These are phyloP conservation scores for Fragaria iinumae DNA, from an alignment of 306 rosid species.

Conservation along the genomic window DNA sequence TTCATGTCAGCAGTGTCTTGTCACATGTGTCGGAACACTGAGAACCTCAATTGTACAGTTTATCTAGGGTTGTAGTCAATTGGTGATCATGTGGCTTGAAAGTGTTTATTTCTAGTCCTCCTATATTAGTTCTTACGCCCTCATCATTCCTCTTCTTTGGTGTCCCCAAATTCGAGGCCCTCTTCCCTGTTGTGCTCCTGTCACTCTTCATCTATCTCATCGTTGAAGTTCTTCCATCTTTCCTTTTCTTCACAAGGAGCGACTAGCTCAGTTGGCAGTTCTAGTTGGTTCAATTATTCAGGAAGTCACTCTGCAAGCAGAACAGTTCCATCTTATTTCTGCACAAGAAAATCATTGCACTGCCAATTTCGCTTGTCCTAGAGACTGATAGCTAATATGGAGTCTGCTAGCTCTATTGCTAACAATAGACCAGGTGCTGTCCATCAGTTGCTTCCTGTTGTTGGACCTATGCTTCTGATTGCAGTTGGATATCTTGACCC, in stretches of 20 bases:
- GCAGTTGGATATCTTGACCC: conserved; percentile 90
- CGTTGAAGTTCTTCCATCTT: not conserved
- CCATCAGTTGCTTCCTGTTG: conserved; percentile 55
- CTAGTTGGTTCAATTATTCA: conserved; percentile 5
- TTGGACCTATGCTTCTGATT: conserved; percentile 68
- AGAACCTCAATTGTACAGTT: conserved; percentile 20
- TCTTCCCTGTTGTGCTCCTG: not conserved
- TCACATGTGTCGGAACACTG: conserved; percentile 20
- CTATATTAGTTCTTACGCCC: not conserved
- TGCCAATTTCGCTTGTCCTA: conserved; percentile 28
- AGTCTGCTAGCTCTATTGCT: conserved; percentile 31
- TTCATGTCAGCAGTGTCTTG: conserved; percentile 1
- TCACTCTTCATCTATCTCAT: not conserved
- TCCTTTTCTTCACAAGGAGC: conserved; percentile 3
- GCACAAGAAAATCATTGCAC: conserved; percentile 9
- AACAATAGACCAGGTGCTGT: conserved; percentile 36
- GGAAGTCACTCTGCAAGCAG: conserved; percentile 9
- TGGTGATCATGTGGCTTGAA: conserved; percentile 33
- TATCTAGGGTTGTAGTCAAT: conserved; percentile 17
- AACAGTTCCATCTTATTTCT: not conserved
- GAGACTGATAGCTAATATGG: conserved; percentile 48
- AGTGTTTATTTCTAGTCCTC: conserved; percentile 11
- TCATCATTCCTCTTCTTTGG: not conserved
- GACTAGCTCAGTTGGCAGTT: not conserved
- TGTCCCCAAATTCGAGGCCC: conserved; percentile 2